These are phyloP conservation scores for Tetrahymena thermophila DNA, from an alignment of 73 alveolate genomes.

Conservation along the genomic window DNA sequence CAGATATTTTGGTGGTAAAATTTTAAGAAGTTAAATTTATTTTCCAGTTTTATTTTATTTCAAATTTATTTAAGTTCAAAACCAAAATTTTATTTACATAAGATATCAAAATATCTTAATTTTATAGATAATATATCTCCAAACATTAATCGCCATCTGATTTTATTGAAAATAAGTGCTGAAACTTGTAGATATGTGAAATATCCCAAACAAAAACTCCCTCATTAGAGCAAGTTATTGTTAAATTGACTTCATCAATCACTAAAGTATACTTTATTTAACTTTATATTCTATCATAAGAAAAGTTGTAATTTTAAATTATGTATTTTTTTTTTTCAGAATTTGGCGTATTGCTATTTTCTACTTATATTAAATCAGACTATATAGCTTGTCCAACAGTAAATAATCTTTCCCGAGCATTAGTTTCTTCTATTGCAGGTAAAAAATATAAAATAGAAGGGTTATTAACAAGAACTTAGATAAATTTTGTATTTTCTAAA, in stretches of 20 bases:
- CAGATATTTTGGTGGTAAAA: not conserved
- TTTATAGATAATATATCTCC: not conserved
- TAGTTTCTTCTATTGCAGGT: not conserved
- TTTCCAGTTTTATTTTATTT: not conserved
- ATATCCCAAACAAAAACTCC: not conserved
- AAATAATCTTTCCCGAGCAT: not conserved
- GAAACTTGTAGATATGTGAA: not conserved
- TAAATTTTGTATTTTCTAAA: not conserved
- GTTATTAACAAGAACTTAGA: not conserved
- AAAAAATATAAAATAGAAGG: not conserved
- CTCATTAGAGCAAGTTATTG: not conserved
- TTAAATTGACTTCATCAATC: not conserved
- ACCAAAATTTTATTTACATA: not conserved
- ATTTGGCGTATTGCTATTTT: not conserved
- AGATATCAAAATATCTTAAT: not conserved
- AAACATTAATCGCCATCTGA: not conserved
- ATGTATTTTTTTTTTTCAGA: not conserved
- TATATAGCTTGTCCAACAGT: not conserved
- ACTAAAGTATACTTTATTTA: not conserved
- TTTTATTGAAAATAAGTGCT: not conserved
- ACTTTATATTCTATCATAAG: not conserved
- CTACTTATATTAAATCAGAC: not conserved
- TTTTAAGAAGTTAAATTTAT: too few species aligned
- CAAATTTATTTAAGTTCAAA: not conserved
- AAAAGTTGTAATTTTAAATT: not conserved